These are phyloP conservation scores for Aspergillus oerlinghausenensis DNA, from an alignment of 2,329 filamentous ascomycete genomes.

Conservation along the genomic window DNA sequence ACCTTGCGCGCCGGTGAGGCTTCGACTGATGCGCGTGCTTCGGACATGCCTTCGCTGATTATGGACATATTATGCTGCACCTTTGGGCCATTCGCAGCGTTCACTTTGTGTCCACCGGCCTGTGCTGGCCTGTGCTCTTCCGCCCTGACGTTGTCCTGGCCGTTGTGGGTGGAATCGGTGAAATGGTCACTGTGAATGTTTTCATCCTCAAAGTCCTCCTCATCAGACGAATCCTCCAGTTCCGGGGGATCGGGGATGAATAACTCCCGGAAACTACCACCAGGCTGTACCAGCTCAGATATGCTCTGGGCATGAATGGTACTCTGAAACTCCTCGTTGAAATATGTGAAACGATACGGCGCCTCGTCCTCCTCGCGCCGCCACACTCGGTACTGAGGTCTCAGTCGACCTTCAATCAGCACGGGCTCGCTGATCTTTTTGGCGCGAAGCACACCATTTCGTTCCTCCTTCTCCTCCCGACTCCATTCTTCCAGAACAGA, in stretches of 20 bases:
- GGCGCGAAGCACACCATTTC: constrained; percentile 73
- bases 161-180: constrained; percentile 10
- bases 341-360: constrained; percentile 95
- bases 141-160: constrained; percentile 24
- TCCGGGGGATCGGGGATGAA: constrained; percentile 84
- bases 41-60: constrained; percentile 33
- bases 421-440: constrained; percentile 94
- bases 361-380: constrained; percentile 82
- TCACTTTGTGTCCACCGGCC: constrained; percentile 6
- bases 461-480: constrained; percentile 79
- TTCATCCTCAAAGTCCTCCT: constrained; percentile 49
- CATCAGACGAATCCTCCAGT: constrained; percentile 67
- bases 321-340: constrained; percentile 93
- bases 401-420: constrained; percentile 80
- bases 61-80: constrained; percentile 29
- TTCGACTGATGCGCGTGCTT: constrained; percentile 20
- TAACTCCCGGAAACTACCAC: constrained; percentile 76
- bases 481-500: constrained; percentile 84
- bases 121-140: neutral
- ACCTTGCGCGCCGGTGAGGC: constrained; percentile 20
- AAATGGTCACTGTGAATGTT: constrained; percentile 19
- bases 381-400: constrained; percentile 76
- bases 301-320: constrained; percentile 96
- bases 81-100: constrained; percentile 11
- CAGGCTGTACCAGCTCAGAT: constrained; percentile 83